Base-by-base conservation (phyloP, 2,329 filamentous ascomycete genomes). In the Aspergillus uvarum region DNA sequence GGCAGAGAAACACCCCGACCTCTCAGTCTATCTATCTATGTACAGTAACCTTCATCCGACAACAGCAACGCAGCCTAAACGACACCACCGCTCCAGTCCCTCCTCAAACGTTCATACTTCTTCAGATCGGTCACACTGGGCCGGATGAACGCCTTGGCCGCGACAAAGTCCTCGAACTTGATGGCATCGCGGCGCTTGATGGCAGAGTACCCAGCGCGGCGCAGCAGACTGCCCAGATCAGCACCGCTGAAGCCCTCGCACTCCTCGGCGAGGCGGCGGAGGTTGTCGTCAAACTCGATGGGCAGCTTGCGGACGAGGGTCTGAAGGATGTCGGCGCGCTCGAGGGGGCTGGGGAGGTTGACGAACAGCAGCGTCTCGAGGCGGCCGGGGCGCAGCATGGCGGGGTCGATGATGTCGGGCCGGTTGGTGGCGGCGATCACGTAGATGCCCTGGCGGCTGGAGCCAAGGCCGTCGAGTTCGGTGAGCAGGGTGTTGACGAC, bases 401-500 rank as follows among this genome's bases (percentile, higher is more conserved):
- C 95, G 1, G 91, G 88, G 73, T 99, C 95, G 67, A 99, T 98
- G 79, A 96, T 96, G 72, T 98, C 94, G 0, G 94, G 94, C 0
- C 95, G 82, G 75, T 99, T 99, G 2, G 95, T 98, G 0, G 95
- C 95, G 24, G 91, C 95, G 60, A 99, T 92, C 16, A 99, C 89
- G 75, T 95, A 98, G 63, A 99, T 93, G 16, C 94, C 94, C 51
- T 87, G 84, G 42, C 95, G 86, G 66, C 86, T 88, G 63, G 85
- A 87, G 38, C 79, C 79, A 6, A 96, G 84, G 54, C 95, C 95
- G 70, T 99, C 95, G 1, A 99, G 85, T 74, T 99, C 95, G 0
- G 95, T 96, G 32, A 99, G 87, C 0, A 99, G 83, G 0, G 94
- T 96, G 74, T 98, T 98, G 66, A 99, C 95, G 2, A 99, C 91